Percentiles rank a stretch among this genome's conserved stretches.
Evolutionary conservation across 192 early-diverging fungal genomes (phyloP).

Genomic region (Entophlyctis luteolus): DNA sequence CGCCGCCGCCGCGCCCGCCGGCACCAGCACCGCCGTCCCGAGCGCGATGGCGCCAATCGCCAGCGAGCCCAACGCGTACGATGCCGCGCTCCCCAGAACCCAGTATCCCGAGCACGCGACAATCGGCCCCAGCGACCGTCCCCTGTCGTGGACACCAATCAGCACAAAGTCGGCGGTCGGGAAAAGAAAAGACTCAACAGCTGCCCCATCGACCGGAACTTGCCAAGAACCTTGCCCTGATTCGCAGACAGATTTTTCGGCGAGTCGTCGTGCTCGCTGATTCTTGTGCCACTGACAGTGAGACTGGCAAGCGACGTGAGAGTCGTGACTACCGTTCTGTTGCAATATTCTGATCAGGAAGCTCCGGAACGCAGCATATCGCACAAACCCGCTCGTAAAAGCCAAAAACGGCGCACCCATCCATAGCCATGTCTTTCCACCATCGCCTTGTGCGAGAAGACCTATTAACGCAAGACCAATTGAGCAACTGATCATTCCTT

Average conservation of each 20-base stretch:
- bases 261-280: background rate
- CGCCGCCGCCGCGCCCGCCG: background rate
- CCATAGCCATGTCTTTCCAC: slow-evolving; percentile 42
- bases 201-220: slow-evolving; percentile 84
- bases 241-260: slow-evolving; percentile 30
- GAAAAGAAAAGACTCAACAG: slow-evolving; percentile 33
- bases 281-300: slow-evolving; percentile 17
- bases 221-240: slow-evolving; percentile 70
- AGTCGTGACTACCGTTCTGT: slow-evolving; percentile 81
- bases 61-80: slow-evolving; percentile 29
- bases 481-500: slow-evolving; percentile 71
- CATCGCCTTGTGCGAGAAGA: slow-evolving; percentile 33
- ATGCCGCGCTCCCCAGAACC: slow-evolving; percentile 42
- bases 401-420: slow-evolving; percentile 81
- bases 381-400: slow-evolving; percentile 69
- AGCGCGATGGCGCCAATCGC: slow-evolving; percentile 25
- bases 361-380: background rate
- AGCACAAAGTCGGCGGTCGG: background rate
- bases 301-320: slow-evolving; percentile 72
- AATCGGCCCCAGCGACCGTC: slow-evolving; percentile 82
- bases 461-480: slow-evolving; percentile 64
- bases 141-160: slow-evolving; percentile 29
- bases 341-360: background rate
- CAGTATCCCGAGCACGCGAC: slow-evolving; percentile 85
- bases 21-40: slow-evolving; percentile 10